These are phyloP conservation scores for Rheum nobile DNA, from an alignment of 148 eudicot genomes.

Conservation along the genomic window DNA sequence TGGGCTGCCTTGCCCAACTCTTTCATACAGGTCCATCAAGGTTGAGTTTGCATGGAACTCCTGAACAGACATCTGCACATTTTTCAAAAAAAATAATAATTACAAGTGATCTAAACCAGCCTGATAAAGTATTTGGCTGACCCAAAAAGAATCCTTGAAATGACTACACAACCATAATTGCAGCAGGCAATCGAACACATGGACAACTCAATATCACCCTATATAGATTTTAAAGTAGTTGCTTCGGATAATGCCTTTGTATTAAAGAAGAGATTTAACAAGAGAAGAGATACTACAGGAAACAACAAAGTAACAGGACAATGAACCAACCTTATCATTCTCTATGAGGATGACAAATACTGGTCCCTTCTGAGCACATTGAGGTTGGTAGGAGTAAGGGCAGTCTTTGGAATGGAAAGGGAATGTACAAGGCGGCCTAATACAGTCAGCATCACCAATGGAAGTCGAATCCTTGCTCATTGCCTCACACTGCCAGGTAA, in stretches of 20 bases:
- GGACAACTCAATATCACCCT: neutral
- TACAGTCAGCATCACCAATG: slow-evolving; percentile 25
- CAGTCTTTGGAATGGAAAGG: slow-evolving; percentile 79
- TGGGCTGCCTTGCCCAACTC: slow-evolving; percentile 48
- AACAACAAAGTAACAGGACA: neutral
- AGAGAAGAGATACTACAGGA: neutral
- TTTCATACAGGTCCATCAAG: slow-evolving; percentile 50
- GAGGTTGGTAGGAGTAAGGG: slow-evolving; percentile 52
- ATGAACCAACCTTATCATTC: slow-evolving; percentile 70
- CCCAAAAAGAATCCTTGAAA: too few relatives aligned
- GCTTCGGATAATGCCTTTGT: neutral
- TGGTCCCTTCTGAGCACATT: slow-evolving; percentile 57
- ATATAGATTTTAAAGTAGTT: neutral
- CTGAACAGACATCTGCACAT: slow-evolving; percentile 86
- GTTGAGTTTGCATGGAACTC: slow-evolving; percentile 72
- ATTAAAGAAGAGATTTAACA: neutral
- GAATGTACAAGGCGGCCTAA: slow-evolving; percentile 63
- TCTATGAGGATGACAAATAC: slow-evolving; percentile 76
- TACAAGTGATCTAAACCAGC: neutral
- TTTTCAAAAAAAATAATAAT: neutral
- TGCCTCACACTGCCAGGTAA: slow-evolving; percentile 93
- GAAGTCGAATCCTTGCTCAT: slow-evolving; percentile 49
- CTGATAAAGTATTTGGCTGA: neutral
- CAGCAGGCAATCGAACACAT: neutral
- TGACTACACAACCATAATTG: neutral